Evolutionary conservation across 257 asterid species (phyloP), one percentile per base, ranked within the genome.

Genomic region (Echites panduratus): DNA sequence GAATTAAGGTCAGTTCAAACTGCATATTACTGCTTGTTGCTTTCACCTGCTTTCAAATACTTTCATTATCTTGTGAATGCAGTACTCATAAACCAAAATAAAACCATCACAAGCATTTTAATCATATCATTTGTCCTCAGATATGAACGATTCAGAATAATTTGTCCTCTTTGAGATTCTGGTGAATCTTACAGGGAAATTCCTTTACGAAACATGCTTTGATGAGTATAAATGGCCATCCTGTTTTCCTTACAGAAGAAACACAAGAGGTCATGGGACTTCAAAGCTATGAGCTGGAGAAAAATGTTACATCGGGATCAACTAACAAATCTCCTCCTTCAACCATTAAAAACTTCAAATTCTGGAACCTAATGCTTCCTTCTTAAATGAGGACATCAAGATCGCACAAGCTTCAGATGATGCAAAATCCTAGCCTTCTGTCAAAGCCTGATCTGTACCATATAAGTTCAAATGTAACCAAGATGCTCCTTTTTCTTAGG

Each of bases 361-460:
- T 48, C 68, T 73, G 50, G 63, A 32, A 75, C 29, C 22, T 52
- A 57, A 35, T 66, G 32, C 80, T 76, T 54, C 80, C 73, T 59
- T 58, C 54, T 43, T 67, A 76, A 76, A 62, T 52, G 75, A 8
- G 10, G 70, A 40, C 71, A 70, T 41, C 76, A 27, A 59, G 69
- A 43, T 61, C n/a, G 80, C 70, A 79, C 40, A 73, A 70, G 70
- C 79, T 68, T 58, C 70, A 56, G 26, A 74, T 24, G 64, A 48
- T 29, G 59, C 68, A 76, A 64, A 49, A 63, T 73, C 80, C 79
- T 76, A 76, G 78, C 78, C 81, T 76, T 63, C 73, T 70, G 79
- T 64, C 78, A 57, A 70, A 7, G 70, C 71, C 81, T 65, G 41
- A 76, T 82, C 83, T 82, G 83, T 82, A 70, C 75, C 81, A 76